These are phyloP conservation scores for Peronosclerospora sorghi DNA, from an alignment of 352 stramenopile species.

Conservation along the genomic window DNA sequence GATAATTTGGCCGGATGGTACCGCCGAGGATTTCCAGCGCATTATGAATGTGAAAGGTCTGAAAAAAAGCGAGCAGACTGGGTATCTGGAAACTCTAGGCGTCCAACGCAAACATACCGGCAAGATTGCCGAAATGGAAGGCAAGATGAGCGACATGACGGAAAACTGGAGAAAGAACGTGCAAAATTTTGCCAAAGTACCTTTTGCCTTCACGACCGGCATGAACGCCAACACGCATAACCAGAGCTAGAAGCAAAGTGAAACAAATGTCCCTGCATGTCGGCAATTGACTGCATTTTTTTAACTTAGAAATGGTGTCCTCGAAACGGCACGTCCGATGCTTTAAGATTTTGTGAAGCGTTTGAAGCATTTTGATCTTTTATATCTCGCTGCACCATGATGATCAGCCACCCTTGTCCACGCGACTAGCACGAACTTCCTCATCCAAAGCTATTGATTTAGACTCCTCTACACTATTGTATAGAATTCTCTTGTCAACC, in stretches of 20 bases:
- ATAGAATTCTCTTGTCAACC: too few species aligned
- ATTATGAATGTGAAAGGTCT: conserved; percentile 94
- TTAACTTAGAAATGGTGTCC: background rate
- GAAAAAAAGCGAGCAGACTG: conserved; percentile 61
- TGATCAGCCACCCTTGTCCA: too few species aligned
- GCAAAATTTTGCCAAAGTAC: conserved; percentile 74
- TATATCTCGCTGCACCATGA: too few species aligned
- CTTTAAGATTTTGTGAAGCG: background rate
- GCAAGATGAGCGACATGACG: conserved; percentile 83
- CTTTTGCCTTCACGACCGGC: conserved; percentile 46
- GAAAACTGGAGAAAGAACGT: conserved; percentile 81
- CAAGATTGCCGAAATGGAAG: conserved; percentile 75
- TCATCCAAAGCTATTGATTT: too few species aligned
- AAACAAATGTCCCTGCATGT: background rate
- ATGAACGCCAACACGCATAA: conserved; percentile 21
- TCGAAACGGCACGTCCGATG: background rate
- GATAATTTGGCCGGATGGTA: conserved; percentile 91
- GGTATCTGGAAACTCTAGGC: conserved; percentile 50
- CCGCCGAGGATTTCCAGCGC: conserved; percentile 87
- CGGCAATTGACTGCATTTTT: background rate
- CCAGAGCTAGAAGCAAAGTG: conserved; percentile 7
- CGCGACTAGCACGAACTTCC: too few species aligned
- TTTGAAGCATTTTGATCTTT: too few species aligned
- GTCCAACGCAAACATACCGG: conserved; percentile 51
- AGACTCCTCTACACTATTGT: too few species aligned